These are phyloP conservation scores for Yamadazyma laniorum DNA, from an alignment of 805 yeast species.

Conservation along the genomic window DNA sequence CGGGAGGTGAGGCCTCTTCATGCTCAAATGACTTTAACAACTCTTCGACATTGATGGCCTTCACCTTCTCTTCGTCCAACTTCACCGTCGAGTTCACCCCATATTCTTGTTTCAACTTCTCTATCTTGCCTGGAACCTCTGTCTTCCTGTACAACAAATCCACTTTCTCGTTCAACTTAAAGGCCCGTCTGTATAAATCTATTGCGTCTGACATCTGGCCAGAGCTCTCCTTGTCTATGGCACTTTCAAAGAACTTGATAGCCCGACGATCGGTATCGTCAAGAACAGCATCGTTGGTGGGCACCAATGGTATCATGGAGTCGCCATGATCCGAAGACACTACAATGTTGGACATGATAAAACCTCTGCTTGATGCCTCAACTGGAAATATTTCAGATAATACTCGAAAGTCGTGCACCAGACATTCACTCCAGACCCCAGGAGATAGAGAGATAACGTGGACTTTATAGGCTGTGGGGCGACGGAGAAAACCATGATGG, in stretches of 20 bases:
- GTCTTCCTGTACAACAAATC: slow-evolving; percentile 66
- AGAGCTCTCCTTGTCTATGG: slow-evolving; percentile 64
- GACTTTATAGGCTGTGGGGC: too few species aligned
- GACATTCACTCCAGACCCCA: too few species aligned
- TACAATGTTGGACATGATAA: slow-evolving; percentile 1
- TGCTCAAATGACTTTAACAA: slow-evolving; percentile 37
- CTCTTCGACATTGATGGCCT: slow-evolving; percentile 40
- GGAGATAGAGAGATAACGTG: too few species aligned
- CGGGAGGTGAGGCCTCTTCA: slow-evolving; percentile 30
- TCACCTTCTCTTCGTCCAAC: slow-evolving; percentile 37
- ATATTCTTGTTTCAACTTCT: slow-evolving; percentile 22
- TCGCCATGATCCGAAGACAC: slow-evolving; percentile 1
- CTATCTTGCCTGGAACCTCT: slow-evolving; percentile 42
- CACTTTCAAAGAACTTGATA: slow-evolving; percentile 63
- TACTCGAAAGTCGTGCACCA: too few species aligned
- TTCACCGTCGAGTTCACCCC: slow-evolving; percentile 28
- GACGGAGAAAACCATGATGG: too few species aligned
- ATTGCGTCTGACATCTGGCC: slow-evolving; percentile 87
- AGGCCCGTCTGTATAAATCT: slow-evolving; percentile 66
- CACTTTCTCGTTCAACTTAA: slow-evolving; percentile 55
- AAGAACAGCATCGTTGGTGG: not conserved
- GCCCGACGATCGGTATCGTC: slow-evolving; percentile 41
- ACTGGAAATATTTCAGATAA: too few species aligned
- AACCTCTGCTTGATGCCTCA: too few species aligned
- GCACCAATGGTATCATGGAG: not conserved